These are phyloP conservation scores for Nicotiana obtusifolia DNA, from an alignment of 257 asterid species.

Conservation along the genomic window DNA sequence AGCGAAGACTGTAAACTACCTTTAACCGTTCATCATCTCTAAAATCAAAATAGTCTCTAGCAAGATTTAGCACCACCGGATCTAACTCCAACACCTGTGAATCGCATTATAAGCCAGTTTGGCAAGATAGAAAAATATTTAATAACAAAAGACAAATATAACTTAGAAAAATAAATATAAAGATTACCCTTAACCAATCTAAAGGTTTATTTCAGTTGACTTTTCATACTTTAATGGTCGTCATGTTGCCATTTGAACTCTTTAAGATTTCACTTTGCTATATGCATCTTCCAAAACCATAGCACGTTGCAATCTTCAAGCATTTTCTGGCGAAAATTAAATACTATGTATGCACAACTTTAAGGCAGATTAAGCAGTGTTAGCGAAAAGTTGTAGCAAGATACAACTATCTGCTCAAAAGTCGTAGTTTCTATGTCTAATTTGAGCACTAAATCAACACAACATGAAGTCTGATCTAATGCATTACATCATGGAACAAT, in stretches of 20 bases:
- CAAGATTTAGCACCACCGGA: conserved; percentile 64
- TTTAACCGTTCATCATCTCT: conserved; percentile 52
- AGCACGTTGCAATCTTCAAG: background rate
- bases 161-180: background rate
- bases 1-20: conserved; percentile 33
- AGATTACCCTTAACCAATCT: background rate
- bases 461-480: no score
- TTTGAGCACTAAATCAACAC: background rate
- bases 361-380: background rate
- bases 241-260: background rate
- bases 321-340: background rate
- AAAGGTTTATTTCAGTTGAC: background rate
- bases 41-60: conserved; percentile 65
- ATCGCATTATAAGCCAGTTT: conserved; percentile 18
- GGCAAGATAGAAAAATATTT: background rate
- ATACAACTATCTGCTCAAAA: background rate
- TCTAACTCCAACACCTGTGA: conserved; percentile 81
- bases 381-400: no score
- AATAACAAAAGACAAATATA: background rate
- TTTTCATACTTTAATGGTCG: background rate
- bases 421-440: background rate
- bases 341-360: background rate
- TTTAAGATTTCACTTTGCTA: background rate
- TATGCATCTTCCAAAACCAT: background rate
- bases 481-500: background rate